Conservation (phyloP, 805 yeast genomes). For the Saccharomycopsis amapae region DNA sequence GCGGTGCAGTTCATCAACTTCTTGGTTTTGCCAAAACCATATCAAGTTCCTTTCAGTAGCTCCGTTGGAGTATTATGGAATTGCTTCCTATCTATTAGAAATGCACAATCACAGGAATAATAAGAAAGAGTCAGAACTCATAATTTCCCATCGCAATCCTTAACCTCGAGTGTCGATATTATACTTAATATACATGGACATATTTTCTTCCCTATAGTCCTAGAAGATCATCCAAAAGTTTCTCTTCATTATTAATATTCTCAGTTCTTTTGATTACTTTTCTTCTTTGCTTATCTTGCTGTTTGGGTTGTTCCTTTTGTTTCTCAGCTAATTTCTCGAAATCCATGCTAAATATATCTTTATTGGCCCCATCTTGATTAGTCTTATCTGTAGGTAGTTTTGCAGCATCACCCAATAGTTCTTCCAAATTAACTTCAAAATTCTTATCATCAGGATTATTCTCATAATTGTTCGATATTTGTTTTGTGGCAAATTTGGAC, state of each 20-base stretch:
- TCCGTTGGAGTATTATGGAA: slow-evolving; percentile 90
- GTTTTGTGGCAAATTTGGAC: slow-evolving; percentile 17
- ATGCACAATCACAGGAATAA: slow-evolving; percentile 37
- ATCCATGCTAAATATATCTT: slow-evolving; percentile 1
- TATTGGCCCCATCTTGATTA: neutral
- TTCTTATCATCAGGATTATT: neutral
- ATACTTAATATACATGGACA: neutral
- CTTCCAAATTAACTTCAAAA: neutral
- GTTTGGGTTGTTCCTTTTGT: neutral
- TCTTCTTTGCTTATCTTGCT: neutral
- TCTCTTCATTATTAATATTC: slow-evolving; percentile 9
- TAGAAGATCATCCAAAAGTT: slow-evolving; percentile 24
- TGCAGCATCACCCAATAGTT: neutral
- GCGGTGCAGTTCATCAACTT: slow-evolving; percentile 74
- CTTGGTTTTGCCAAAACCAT: slow-evolving; percentile 55
- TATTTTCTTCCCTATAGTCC: slow-evolving; percentile 8
- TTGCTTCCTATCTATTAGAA: slow-evolving; percentile 79
- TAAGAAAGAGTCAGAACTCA: slow-evolving; percentile 8
- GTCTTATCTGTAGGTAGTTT: neutral
- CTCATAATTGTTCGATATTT: neutral
- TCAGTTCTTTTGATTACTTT: too few species aligned
- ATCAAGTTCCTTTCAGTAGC: slow-evolving; percentile 89
- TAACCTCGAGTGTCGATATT: neutral
- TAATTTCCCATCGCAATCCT: neutral
- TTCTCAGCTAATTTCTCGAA: neutral